Evolutionary conservation across 305 asterid species (phyloP), one percentile per base, ranked within the genome.

Genomic region (Fraxinus albicans): DNA sequence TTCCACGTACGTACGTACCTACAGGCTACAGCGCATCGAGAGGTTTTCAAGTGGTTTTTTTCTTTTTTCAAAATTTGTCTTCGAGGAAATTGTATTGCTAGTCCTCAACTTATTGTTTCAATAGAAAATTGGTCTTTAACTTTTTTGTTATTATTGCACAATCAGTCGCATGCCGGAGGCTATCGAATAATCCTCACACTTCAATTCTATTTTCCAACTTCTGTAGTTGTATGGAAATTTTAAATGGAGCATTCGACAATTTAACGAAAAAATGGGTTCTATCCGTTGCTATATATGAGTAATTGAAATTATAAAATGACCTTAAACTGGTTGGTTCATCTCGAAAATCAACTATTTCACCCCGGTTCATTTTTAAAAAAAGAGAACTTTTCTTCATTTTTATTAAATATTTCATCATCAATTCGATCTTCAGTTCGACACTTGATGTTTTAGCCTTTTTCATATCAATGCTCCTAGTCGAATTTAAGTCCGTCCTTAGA

Each of bases 21-120:
- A 53, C 65, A 42, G 94, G 85, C 89, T 90, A 86, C 88, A 36
- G 7, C 8, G 7, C 42, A 36, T 36, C 42, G 42, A 4, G 38
- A 35, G 38, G 35, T 33, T 33, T 33, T 5, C 42, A 1, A 36
- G 44, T 38, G 44, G 38, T 34, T 34, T 34, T 34, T 34, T 38
- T 36, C 0, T 0, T 36, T 7, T 10, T 42, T 42, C 58, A 50
- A 50, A 47, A 50, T 50, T 50, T 50, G 21, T 15, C 1, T 50
- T 50, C 19, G 0, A 1, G 60, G 1, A 50, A 50, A 13, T 50
- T 15, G 6, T 0, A 15, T 0, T 15, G 21, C 2, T 50, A 4
- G 60, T 50, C 6, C 60, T 50, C 21, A 15, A 50, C 21, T 50
- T 50, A 13, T 50, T 50, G 6, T 4, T 50, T 50, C 7, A 50